Evolutionary conservation across 2,329 filamentous ascomycete species (phyloP).

Genomic region (Fusarium pseudocircinatum): DNA sequence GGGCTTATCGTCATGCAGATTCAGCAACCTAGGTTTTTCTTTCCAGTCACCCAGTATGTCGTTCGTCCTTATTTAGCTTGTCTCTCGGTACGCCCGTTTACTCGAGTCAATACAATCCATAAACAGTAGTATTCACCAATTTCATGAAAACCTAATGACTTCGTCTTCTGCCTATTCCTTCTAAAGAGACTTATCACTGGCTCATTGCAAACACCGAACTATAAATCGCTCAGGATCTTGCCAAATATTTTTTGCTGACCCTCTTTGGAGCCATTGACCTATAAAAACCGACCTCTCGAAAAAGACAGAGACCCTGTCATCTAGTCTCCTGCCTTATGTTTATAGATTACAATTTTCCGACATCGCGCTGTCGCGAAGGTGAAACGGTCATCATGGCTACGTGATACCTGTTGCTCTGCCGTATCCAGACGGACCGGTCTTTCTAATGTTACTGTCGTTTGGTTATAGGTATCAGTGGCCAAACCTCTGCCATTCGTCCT

Average conservation of each 20-base stretch:
- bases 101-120: conserved; percentile 23
- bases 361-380: conserved; percentile 9
- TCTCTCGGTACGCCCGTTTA: conserved; percentile 36
- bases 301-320: neutral
- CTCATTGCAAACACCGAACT: conserved; percentile 1
- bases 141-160: neutral
- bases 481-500: conserved; percentile 11
- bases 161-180: neutral
- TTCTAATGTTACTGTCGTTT: neutral
- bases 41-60: conserved; percentile 7
- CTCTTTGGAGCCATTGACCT: conserved; percentile 37
- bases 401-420: neutral
- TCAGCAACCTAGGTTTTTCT: conserved; percentile 12
- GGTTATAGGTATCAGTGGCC: neutral
- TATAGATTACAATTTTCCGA: conserved; percentile 24
- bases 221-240: conserved; percentile 31
- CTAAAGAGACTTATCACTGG: neutral
- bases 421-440: neutral
- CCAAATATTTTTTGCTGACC: conserved; percentile 33
- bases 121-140: neutral
- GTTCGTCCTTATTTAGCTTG: conserved; percentile 28
- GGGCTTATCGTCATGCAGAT: conserved; percentile 29
- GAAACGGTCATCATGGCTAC: conserved; percentile 22
- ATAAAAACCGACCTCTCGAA: conserved; percentile 25
- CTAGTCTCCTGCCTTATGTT: conserved; percentile 29